A percentile compares a stretch with the other conserved stretches of the same genome.
These are phyloP conservation scores for Orobanche coerulescens DNA, from an alignment of 257 asterid genomes.

Conservation along the genomic window DNA sequence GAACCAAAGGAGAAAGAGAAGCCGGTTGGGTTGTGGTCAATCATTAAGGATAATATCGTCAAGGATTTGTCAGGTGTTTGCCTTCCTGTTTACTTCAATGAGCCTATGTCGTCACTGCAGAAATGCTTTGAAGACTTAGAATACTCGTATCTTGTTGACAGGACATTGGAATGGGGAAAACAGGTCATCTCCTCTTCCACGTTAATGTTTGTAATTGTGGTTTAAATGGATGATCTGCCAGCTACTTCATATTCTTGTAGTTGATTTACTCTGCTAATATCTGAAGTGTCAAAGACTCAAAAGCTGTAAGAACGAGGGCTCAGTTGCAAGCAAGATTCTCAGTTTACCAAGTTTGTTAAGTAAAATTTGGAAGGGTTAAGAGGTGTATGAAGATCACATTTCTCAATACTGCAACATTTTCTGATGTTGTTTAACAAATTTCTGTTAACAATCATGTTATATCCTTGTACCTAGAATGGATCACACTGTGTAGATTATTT, in stretches of 20 bases:
- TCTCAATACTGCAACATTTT: background rate
- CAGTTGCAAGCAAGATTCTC: background rate
- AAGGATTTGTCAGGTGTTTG: conserved; percentile 99
- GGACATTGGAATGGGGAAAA: conserved; percentile 88
- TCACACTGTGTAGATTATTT: background rate
- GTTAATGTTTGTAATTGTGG: conserved; percentile 21
- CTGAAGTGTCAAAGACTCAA: background rate
- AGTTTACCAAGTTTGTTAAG: background rate
- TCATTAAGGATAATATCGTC: conserved; percentile 96
- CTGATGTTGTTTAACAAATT: background rate
- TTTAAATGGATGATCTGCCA: conserved; percentile 17
- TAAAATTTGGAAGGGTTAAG: background rate
- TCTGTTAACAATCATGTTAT: background rate
- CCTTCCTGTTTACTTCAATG: conserved; percentile 97
- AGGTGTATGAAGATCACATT: background rate
- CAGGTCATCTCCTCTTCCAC: conserved; percentile 43
- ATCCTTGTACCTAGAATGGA: background rate
- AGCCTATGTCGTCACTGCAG: conserved; percentile 94
- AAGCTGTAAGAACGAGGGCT: background rate
- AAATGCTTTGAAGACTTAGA: conserved; percentile 98
- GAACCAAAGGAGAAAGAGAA: conserved; percentile 96
- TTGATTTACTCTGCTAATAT: conserved; percentile 8
- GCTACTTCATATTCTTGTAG: conserved; percentile 1
- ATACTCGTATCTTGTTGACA: conserved; percentile 87
- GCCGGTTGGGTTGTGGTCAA: conserved; percentile 96